Conservation (phyloP, 176 grass and related monocot genomes). For the Guadua angustifolia region DNA sequence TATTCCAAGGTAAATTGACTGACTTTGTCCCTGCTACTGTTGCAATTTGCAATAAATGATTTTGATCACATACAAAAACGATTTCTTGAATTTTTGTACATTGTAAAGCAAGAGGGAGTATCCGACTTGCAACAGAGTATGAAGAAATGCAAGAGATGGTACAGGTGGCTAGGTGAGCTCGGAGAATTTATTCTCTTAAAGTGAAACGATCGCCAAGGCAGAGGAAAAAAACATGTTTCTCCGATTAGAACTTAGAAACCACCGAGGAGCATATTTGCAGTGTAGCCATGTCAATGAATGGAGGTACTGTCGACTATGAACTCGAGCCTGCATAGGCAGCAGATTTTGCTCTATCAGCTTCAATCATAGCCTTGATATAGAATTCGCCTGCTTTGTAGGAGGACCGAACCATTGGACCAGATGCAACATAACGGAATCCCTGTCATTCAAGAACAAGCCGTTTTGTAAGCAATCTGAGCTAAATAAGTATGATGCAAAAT, state of each 20-base stretch:
- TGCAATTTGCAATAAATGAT: background rate
- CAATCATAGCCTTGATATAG: constrained; percentile 96
- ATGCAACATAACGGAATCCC: constrained; percentile 93
- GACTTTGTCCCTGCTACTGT: constrained; percentile 6
- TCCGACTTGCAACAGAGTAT: background rate
- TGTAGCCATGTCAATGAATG: constrained; percentile 21
- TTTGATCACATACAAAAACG: background rate
- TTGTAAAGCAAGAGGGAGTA: background rate
- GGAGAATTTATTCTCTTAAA: background rate
- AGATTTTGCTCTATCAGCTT: constrained; percentile 66
- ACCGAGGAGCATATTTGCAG: constrained; percentile 45
- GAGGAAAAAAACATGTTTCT: background rate
- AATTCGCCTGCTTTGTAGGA: constrained; percentile 96
- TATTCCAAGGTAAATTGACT: background rate
- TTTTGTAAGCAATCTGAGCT: constrained; percentile 28
- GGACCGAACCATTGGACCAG: constrained; percentile 89
- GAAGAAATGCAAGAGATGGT: background rate
- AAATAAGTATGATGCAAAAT: background rate
- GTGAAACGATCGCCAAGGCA: background rate
- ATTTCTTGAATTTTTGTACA: background rate
- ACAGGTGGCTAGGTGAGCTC: background rate
- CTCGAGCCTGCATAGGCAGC: constrained; percentile 17
- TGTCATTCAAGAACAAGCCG: background rate
- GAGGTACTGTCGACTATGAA: constrained; percentile 22
- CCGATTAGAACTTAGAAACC: background rate